These are phyloP conservation scores for Ottelia alismoides DNA, from an alignment of 106 monocot genomes.

Conservation along the genomic window DNA sequence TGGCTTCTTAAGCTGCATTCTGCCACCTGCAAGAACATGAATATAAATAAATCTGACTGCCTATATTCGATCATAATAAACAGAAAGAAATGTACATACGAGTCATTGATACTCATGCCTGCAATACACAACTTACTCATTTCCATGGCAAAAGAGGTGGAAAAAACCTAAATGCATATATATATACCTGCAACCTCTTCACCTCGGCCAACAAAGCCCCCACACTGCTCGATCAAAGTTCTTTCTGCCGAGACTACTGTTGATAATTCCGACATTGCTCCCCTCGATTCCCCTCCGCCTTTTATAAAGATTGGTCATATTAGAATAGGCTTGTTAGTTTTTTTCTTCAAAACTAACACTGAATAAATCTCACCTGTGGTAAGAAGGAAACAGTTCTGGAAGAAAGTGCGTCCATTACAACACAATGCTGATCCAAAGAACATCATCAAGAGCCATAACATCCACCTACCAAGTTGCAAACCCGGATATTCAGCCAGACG, in stretches of 20 bases:
- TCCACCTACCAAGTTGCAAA: slow-evolving; percentile 29
- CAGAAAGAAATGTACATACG: not conserved
- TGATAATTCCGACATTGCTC: not conserved
- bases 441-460: slow-evolving; percentile 29
- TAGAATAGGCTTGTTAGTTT: not conserved
- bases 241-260: not conserved
- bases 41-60: not conserved
- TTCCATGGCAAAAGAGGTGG: too few species aligned
- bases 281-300: not conserved
- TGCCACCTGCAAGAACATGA: not conserved
- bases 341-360: not conserved
- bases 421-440: slow-evolving; percentile 26
- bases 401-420: slow-evolving; percentile 32
- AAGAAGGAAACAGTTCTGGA: slow-evolving; percentile 24
- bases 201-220: not conserved
- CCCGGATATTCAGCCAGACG: too few species aligned
- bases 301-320: not conserved
- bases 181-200: not conserved
- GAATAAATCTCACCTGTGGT: slow-evolving; percentile 21
- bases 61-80: not conserved
- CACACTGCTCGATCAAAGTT: not conserved
- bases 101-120: not conserved
- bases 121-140: too few species aligned
- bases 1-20: slow-evolving; percentile 1
- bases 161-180: not conserved